A percentile compares a stretch with the other conserved stretches of the same genome.
Conservation (phyloP, 768 basidiomycete species). For the Leccinum incarnatum region DNA sequence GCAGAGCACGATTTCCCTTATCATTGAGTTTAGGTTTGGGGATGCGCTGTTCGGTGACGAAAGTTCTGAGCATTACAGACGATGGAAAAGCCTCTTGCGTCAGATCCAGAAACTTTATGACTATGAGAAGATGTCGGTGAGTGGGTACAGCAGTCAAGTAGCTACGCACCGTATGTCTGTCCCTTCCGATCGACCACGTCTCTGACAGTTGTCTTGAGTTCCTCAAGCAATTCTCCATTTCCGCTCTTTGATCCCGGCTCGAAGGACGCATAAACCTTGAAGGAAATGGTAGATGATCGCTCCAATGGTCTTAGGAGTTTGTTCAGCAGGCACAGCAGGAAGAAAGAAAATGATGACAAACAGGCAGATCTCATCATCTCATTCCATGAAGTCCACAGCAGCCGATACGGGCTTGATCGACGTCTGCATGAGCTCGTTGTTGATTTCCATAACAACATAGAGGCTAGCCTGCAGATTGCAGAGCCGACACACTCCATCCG, state of each 20-base stretch:
- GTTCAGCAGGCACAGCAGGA: neutral
- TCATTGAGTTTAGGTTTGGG: neutral
- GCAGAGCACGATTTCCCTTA: neutral
- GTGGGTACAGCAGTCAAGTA: neutral
- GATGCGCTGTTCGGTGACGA: neutral
- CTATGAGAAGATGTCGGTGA: neutral
- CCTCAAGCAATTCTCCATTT: neutral
- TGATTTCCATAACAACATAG: neutral
- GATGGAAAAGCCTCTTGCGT: neutral
- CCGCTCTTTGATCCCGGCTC: neutral
- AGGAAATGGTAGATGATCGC: neutral
- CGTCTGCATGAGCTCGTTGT: neutral
- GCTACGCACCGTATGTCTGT: neutral
- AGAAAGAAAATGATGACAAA: neutral
- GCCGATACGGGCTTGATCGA: neutral
- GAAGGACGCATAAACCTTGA: neutral
- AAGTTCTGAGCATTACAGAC: neutral
- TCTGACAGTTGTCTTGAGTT: neutral
- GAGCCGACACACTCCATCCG: neutral
- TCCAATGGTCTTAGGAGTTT: neutral
- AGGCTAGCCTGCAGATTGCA: neutral
- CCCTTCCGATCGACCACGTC: neutral
- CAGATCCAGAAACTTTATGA: neutral
- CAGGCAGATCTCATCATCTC: neutral
- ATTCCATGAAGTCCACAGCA: neutral